A percentile compares a stretch with the other conserved stretches of the same genome.
These are phyloP conservation scores for Vaccinium darrowii DNA, from an alignment of 148 eudicot species.

Conservation along the genomic window DNA sequence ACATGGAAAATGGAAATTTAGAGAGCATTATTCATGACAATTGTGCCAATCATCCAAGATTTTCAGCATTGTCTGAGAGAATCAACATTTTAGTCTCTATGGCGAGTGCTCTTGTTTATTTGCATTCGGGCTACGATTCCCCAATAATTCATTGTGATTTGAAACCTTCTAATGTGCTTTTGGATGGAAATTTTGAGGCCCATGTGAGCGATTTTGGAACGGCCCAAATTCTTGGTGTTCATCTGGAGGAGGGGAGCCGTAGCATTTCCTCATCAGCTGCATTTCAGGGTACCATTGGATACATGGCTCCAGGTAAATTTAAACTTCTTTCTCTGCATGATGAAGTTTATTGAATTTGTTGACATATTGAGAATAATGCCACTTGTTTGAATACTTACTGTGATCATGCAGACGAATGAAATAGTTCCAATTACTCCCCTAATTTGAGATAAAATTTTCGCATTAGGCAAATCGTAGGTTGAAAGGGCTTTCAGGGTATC, in stretches of 20 bases:
- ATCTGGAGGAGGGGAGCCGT: constrained; percentile 40
- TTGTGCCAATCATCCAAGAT: constrained; percentile 32
- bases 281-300: constrained; percentile 88
- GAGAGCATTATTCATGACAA: constrained; percentile 63
- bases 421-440: background rate
- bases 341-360: background rate
- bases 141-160: constrained; percentile 90
- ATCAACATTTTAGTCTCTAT: constrained; percentile 54
- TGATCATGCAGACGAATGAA: background rate
- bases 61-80: constrained; percentile 55
- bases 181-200: constrained; percentile 65
- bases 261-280: constrained; percentile 50
- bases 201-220: constrained; percentile 96
- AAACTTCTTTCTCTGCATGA: constrained; percentile 1
- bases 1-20: constrained; percentile 90
- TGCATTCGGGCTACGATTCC: constrained; percentile 77
- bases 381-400: background rate
- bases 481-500: background rate
- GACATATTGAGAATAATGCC: background rate
- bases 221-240: constrained; percentile 73
- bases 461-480: background rate
- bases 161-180: constrained; percentile 88
- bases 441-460: background rate
- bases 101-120: constrained; percentile 66
- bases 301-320: constrained; percentile 86